Percentiles rank a stretch among this genome's conserved stretches.
These are phyloP conservation scores for Lanmaoa rubissima DNA, from an alignment of 768 basidiomycete genomes.

Conservation along the genomic window DNA sequence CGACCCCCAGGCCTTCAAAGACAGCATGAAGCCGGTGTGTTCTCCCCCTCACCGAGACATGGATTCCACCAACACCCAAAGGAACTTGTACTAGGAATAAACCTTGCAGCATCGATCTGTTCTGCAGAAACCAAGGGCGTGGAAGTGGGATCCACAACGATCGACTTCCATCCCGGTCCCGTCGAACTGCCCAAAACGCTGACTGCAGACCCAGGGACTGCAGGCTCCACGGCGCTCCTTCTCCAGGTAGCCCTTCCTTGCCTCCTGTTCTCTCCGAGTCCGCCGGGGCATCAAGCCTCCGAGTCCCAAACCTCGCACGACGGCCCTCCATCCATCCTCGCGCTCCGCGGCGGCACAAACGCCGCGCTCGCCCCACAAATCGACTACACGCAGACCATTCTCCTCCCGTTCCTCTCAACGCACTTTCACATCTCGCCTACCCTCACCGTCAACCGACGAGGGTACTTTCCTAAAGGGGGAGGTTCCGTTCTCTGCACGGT, in stretches of 20 bases:
- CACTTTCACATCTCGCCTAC: slow-evolving; percentile 49
- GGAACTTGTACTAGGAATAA: slow-evolving; percentile 45
- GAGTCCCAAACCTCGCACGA: neutral
- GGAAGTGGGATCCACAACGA: slow-evolving; percentile 46
- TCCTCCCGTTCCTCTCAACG: slow-evolving; percentile 63
- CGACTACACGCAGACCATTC: slow-evolving; percentile 64
- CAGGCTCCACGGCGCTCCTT: slow-evolving; percentile 69
- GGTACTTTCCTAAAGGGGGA: slow-evolving; percentile 74
- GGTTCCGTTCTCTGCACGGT: slow-evolving; percentile 52
- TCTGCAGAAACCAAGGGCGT: slow-evolving; percentile 54
- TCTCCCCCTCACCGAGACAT: neutral
- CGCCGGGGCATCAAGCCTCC: slow-evolving; percentile 4
- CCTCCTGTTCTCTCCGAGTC: slow-evolving; percentile 49
- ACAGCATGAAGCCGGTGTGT: slow-evolving; percentile 67
- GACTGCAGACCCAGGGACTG: slow-evolving; percentile 52
- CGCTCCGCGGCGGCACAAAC: slow-evolving; percentile 70
- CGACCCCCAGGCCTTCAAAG: slow-evolving; percentile 64
- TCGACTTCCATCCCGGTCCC: slow-evolving; percentile 56
- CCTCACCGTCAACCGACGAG: slow-evolving; percentile 53
- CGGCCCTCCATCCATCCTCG: slow-evolving; percentile 42
- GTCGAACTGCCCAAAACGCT: slow-evolving; percentile 41
- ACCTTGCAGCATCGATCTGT: slow-evolving; percentile 62
- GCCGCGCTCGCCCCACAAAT: slow-evolving; percentile 70
- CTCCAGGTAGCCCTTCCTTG: slow-evolving; percentile 72
- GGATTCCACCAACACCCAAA: neutral